Evolutionary conservation across 2,329 filamentous ascomycete genomes (phyloP).

Genomic region (Colletotrichum orbiculare): DNA sequence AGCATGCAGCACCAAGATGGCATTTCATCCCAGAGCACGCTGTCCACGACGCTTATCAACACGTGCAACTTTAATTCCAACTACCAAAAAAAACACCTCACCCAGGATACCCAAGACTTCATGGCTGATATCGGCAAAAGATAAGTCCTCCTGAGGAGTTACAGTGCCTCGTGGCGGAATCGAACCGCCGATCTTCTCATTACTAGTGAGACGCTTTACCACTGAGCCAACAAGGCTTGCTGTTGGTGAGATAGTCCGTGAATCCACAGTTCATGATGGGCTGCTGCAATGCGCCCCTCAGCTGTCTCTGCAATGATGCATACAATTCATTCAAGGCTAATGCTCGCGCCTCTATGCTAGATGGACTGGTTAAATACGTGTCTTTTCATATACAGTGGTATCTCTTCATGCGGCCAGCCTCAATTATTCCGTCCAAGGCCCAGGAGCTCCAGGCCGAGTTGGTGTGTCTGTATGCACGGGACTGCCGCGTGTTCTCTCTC

Average conservation of each 20-base stretch:
- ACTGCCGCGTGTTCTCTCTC: not conserved
- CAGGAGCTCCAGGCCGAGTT: conserved; percentile 29
- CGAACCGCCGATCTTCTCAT: conserved; percentile 39
- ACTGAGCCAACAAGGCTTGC: conserved; percentile 38
- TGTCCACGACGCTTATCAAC: no score
- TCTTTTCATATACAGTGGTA: conserved; percentile 31
- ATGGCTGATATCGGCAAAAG: not conserved
- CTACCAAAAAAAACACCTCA: not conserved
- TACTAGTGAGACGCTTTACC: conserved; percentile 40
- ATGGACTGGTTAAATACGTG: conserved; percentile 8
- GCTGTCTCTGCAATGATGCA: no score
- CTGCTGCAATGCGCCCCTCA: no score
- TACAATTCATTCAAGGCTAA: not conserved
- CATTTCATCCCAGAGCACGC: no score
- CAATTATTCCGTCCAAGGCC: conserved; percentile 12
- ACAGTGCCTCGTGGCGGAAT: conserved; percentile 36
- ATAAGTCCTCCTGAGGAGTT: not conserved
- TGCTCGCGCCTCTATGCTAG: conserved; percentile 10
- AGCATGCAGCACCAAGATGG: no score
- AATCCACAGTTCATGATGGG: not conserved
- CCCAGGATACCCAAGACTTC: not conserved
- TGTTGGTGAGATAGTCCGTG: fast-evolving
- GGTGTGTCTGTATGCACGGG: not conserved
- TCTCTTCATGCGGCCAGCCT: conserved; percentile 21
- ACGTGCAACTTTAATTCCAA: no score